These are phyloP conservation scores for Xylariaceae sp. DNA, from an alignment of 2,329 filamentous ascomycete genomes.

Conservation along the genomic window DNA sequence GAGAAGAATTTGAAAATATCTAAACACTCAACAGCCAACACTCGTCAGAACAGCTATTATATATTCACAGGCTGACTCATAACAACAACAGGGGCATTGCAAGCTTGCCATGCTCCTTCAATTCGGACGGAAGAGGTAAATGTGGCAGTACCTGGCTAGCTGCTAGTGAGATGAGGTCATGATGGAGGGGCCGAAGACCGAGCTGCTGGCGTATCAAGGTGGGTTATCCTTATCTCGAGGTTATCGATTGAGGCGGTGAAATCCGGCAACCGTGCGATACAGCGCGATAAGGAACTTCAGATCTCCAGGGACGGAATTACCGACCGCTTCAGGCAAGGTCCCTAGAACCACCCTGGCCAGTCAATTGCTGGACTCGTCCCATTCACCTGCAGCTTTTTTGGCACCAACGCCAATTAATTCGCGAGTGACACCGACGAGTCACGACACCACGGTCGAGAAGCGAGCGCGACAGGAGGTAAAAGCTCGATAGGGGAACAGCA, in stretches of 20 bases:
- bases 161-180: too few relatives aligned
- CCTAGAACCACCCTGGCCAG: background rate
- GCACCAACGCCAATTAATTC: background rate
- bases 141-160: too few relatives aligned
- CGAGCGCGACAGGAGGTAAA: background rate
- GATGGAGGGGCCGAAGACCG: background rate
- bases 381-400: background rate
- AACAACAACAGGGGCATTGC: too few relatives aligned
- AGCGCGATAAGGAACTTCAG: background rate
- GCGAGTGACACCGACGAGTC: constrained; percentile 2
- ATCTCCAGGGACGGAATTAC: constrained; percentile 5
- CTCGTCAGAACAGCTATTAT: too few relatives aligned
- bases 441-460: constrained; percentile 3
- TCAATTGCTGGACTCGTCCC: background rate
- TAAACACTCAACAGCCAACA: too few relatives aligned
- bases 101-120: too few relatives aligned
- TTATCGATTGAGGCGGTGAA: constrained; percentile 19
- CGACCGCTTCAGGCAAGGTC: background rate
- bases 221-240: constrained; percentile 2
- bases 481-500: background rate
- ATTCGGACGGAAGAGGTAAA: too few relatives aligned
- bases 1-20: too few relatives aligned
- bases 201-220: background rate
- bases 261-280: constrained; percentile 13
- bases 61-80: too few relatives aligned